A percentile compares a stretch with the other conserved stretches of the same genome.
Conservation (phyloP, 2,329 filamentous ascomycete genomes). For the Aureobasidium lini region DNA sequence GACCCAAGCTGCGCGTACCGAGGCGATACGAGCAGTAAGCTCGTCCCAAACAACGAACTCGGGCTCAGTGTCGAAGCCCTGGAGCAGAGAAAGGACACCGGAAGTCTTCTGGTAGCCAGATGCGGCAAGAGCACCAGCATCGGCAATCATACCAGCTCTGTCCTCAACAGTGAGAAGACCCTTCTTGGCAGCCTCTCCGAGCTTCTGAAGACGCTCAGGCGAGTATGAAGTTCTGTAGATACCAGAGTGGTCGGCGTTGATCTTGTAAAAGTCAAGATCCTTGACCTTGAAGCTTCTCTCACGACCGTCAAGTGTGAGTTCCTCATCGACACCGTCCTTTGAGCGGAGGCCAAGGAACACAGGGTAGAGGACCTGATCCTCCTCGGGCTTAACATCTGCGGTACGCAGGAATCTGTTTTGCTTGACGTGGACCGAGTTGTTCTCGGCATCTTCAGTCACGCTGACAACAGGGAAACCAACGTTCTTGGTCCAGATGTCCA, state of each 20-base stretch:
- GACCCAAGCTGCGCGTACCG: conserved; percentile 79
- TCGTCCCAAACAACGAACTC: conserved; percentile 96
- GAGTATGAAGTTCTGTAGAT: conserved; percentile 87
- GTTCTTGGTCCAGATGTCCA: conserved; percentile 96
- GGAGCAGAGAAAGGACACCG: conserved; percentile 74
- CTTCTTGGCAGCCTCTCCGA: conserved; percentile 76
- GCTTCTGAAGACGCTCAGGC: conserved; percentile 74
- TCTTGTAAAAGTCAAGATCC: conserved; percentile 84
- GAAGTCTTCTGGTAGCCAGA: conserved; percentile 94
- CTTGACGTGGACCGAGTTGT: conserved; percentile 73
- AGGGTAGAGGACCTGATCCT: conserved; percentile 80
- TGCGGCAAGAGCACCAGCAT: conserved; percentile 80
- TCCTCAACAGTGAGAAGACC: conserved; percentile 81
- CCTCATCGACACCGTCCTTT: conserved; percentile 73
- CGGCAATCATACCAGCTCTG: conserved; percentile 80
- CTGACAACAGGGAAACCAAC: conserved; percentile 88
- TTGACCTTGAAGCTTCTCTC: conserved; percentile 72
- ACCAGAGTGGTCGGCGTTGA: conserved; percentile 90
- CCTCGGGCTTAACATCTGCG: conserved; percentile 85
- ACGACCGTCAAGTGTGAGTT: conserved; percentile 62
- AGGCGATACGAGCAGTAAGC: conserved; percentile 68
- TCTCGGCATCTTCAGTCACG: conserved; percentile 66
- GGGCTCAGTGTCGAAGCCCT: conserved; percentile 71
- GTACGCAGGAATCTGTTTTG: conserved; percentile 94
- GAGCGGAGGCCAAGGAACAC: conserved; percentile 82